Evolutionary conservation across 768 basidiomycete genomes (phyloP), one percentile per base, ranked within the genome.

Genomic region (Tricholoma bakamatsutake): DNA sequence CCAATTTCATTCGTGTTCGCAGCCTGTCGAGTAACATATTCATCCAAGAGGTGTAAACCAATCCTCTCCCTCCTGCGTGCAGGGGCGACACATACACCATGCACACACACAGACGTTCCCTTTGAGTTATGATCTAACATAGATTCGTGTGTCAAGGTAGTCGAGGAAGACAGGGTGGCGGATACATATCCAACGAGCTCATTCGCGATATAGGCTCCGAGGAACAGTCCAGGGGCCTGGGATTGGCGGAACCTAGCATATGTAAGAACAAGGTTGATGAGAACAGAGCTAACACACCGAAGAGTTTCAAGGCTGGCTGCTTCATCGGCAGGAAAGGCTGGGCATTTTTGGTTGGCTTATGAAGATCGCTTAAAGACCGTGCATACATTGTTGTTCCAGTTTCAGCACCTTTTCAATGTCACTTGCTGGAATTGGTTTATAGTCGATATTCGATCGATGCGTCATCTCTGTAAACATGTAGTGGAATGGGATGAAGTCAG

Each of bases 151-250:
- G 83, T 85, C 47, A 89, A 72, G 4, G 76, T 71, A 6, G 66
- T 40, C 1, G 75, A 73, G 1, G 78, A 67, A 0, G 87, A 82
- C 27, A 81, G 79, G 0, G 88, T 89, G n/a, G 84, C 74, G 67
- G 83, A 84, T 49, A 84, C 68, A 64, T 82, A 90, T 61, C 80
- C 88, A 43, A 89, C 70, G 40, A 90, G 79, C 17, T 66, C 68
- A 40, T 76, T 76, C n/a, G 63, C 56, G 27, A 73, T 61, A 63
- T 80, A 89, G 12, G 80, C 86, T 15, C 84, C 88, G 1, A 88
- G 76, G 64, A 90, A 88, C 45, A 87, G 78, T 11, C 80, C 71
- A 0, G 75, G 71, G 2, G 85, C 87, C 27, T 80, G 68, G 3
- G 69, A 64, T 65, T 88, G 87, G 24, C 87, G 83, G 55, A 76